Base-by-base conservation (phyloP, 2,329 filamentous ascomycete species). In the Sporothrix pseudoabietina region DNA sequence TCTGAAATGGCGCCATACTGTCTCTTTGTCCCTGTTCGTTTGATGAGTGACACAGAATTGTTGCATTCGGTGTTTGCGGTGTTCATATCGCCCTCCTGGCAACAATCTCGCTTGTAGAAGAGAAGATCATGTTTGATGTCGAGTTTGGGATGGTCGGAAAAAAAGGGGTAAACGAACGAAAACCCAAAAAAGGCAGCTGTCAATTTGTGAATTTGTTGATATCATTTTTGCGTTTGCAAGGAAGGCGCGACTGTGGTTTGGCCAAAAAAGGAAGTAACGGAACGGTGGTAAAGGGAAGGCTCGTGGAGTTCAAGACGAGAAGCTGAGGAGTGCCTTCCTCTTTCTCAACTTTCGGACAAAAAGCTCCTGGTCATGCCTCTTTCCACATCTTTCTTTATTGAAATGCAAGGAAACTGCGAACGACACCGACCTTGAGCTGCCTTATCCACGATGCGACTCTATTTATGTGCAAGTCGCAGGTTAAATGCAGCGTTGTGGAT, bases 171-270 rank as follows among this genome's bases (percentile, higher is more conserved):
- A 16, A 35, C 7, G 22, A 30, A 30, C n/a, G 1, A 44, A 41
- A 39, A 16, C 6, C 4, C 22, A 35, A 14, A 30, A 4, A 9
- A 22, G 30, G 65, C 16, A 54, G 66, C 12, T 14, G 12, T 47
- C 3, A 5, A 19, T 16, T 19, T 30, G 30, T n/a, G 3, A 10
- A 30, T 8, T n/a, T 52, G 30, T 35, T 8, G 2, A 32, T 30
- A 14, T 35, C 10, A n/a, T 30, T 14, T 26, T 22, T 71, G 26
- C 32, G 4, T 30, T 12, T n/a, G 22, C 14, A 30, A 44, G 69
- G 69, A 71, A 71, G 54, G 69, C 32, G 69, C 69, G 14, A 39
- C 54, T 16, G 22, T n/a, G 16, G 39, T 30, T 30, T 41, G n/a
- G 32, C 35, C 19, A 47, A n/a, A 26, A n/a, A 41, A 44, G 69